phyloP scores from a whole-genome alignment of 2,329 filamentous ascomycete genomes.

The Amauroascus verrucosus region DNA sequence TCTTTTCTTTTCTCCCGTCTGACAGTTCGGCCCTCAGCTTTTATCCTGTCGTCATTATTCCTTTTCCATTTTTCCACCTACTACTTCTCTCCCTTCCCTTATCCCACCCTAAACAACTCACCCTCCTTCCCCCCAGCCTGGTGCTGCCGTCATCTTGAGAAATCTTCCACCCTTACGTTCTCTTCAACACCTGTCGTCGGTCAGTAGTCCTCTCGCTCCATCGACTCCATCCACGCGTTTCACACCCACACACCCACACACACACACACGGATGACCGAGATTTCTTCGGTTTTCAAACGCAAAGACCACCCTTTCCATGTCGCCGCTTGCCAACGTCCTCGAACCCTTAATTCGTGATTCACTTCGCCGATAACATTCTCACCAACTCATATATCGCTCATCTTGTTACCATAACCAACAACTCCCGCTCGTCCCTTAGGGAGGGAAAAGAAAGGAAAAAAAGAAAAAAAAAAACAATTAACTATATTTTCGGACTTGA shows the following conservation, averaged over 20 bases:
- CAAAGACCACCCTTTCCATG: constrained; percentile 2
- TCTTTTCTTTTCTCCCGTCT: background rate
- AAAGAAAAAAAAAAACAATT: no score
- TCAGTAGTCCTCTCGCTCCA: no score
- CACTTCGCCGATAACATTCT: constrained; percentile 1
- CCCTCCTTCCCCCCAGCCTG: constrained; percentile 2
- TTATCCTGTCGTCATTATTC: background rate
- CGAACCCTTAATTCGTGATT: background rate
- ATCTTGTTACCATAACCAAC: no score
- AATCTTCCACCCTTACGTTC: no score
- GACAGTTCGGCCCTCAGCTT: constrained; percentile 1
- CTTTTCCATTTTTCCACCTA: background rate
- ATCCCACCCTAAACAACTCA: no score
- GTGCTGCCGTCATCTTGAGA: no score
- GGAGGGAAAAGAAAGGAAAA: no score
- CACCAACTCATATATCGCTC: background rate
- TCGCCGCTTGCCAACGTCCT: background rate
- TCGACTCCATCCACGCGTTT: no score
- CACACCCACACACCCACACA: no score
- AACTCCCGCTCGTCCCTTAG: no score
- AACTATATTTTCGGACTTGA: no score
- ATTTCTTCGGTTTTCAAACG: background rate
- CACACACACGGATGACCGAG: background rate
- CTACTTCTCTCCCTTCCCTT: constrained; percentile 15
- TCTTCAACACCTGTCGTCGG: no score